Base-by-base conservation (phyloP, 2,329 filamentous ascomycete species). In the Fusarium metavorans region DNA sequence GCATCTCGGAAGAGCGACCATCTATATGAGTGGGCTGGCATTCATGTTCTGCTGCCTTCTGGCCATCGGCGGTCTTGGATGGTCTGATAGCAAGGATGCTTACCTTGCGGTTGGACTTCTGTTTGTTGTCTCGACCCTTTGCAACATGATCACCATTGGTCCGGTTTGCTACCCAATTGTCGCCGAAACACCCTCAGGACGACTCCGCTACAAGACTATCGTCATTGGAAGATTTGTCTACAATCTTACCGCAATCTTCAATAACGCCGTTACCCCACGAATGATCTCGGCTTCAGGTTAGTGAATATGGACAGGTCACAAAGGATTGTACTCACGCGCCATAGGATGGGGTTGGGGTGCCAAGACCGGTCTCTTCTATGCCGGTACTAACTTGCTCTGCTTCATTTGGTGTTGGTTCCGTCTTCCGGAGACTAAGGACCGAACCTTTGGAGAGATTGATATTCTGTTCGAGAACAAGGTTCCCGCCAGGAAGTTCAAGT, bases 361-460 rank as follows among this genome's bases (percentile, higher is more conserved):
- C 14, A 57, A 57, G 20, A 57, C 54, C 0, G 54, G 54, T 2
- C 54, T 57, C 8, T 57, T 57, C 20, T 57, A 80, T 70, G 78
- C 77, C 23, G 77, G 77, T 3, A 69, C 66, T 1, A 66, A 66
- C 34, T n/a, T 70, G 16, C 78, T 86, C 41, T 84, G 85, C 72
- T 76, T 84, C 27, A 50, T 83, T 13, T 84, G 84, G 64, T 60
- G 52, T 27, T 71, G 59, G 23, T 80, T 78, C 71, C 74, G 77
- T 11, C 69, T 80, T 5, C 78, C 78, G 2, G 78, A 80, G 68
- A 77, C 76, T 25, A 56, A 76, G 37, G 76, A 75, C 23, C 61
- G 73, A 1, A 71, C 79, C 25, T 80, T 79, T 61, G 75, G 76
- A 25, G 75, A 77, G 67, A 66, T 77, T 20, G 74, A 76, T 35